Evolutionary conservation across 352 stramenopile species (phyloP), one percentile per base, ranked within the genome.

Genomic region (Globisporangium middletonii): DNA sequence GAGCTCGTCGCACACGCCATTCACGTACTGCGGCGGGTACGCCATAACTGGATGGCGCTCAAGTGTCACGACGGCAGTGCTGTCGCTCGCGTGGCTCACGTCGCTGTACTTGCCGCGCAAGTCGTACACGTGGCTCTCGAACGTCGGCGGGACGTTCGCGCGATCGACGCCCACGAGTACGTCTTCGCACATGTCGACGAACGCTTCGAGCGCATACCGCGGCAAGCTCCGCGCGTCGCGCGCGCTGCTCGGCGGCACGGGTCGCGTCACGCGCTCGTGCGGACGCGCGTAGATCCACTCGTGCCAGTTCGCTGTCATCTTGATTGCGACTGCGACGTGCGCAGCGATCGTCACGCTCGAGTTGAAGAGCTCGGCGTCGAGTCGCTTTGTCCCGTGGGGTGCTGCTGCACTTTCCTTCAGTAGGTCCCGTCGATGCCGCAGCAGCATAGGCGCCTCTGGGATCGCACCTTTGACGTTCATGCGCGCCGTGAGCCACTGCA

Each of bases 221-320:
- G 63, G 67, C 2, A 92, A 41, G 1, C 23, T 19, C 15, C 64
- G 59, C 30, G 59, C 63, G 4, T 63, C 57, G 0, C 41, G 35
- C 2, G 53, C 33, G 1, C 59, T 50, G 18, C 62, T 65, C 19
- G 75, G 64, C 0, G 61, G 54, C 41, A 69, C 53, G 42, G 72
- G 60, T 33, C 48, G 61, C 51, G 49, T 47, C 42, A 47, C 52
- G 35, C 64, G 56, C 0, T 50, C 45, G 18, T 62, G 50, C 5
- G 71, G 55, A 3, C 62, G 66, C 48, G 92, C 72, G 53, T 89
- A 92, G 51, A 88, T 73, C 82, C 80, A 94, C 52, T 90, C 75
- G 58, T 84, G 76, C 84, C 84, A 94, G 50, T 86, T 84, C 0
- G 75, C 79, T 57, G 76, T 88, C 64, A 94, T 70, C 44, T 77